Percentiles rank a stretch among this genome's conserved stretches.
Conservation (phyloP, 192 early-diverging fungal genomes). For the Backusella circina region DNA sequence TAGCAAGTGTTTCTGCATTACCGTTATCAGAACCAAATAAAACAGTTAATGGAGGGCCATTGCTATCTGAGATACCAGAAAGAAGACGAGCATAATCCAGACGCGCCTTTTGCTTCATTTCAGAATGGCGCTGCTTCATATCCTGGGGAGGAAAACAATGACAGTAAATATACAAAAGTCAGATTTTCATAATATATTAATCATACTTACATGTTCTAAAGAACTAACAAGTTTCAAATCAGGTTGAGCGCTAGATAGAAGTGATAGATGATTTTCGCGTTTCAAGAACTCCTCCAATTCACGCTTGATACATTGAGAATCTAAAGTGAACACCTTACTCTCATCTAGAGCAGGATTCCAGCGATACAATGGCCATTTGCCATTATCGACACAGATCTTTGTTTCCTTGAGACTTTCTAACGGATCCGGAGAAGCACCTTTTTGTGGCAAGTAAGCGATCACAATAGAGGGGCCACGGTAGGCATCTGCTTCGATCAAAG, state of each 20-base stretch:
- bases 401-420: no score
- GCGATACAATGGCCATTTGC: no score
- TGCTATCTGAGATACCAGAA: conserved; percentile 49
- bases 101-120: conserved; percentile 54
- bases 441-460: no score
- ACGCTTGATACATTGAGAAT: conserved; percentile 72
- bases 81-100: conserved; percentile 66
- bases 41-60: conserved; percentile 74
- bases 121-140: conserved; percentile 52
- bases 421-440: no score
- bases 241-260: conserved; percentile 60
- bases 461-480: no score
- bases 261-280: conserved; percentile 76
- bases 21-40: conserved; percentile 89
- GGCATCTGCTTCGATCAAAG: no score
- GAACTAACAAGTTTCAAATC: conserved; percentile 53
- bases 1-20: conserved; percentile 77
- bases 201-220: conserved; percentile 50
- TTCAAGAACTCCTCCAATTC: conserved; percentile 77
- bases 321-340: conserved; percentile 58
- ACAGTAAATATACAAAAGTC: background rate
- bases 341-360: conserved; percentile 73
- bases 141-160: conserved; percentile 21
- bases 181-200: background rate
- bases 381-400: no score